Base-by-base conservation (phyloP, 176 grass and related monocot genomes). In the Dactylis glomerata region DNA sequence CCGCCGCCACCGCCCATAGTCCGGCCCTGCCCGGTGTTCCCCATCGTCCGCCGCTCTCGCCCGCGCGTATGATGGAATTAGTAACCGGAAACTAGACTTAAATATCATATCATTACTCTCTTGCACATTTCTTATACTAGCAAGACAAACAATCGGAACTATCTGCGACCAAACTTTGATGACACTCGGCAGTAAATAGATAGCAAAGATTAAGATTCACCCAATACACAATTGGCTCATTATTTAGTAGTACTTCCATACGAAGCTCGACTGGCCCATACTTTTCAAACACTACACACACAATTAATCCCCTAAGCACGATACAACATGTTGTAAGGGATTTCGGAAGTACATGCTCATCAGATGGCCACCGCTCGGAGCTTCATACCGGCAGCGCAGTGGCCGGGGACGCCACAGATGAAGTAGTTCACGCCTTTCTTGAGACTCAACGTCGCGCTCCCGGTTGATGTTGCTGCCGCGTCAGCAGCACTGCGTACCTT, bases 321-420 rank as follows among this genome's bases (percentile, higher is more conserved):
- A 2, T 13, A 34, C 31, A 34, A 37, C 15, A 22, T 19, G 31
- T 67, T 67, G 33, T 67, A 22, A 31, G 64, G 64, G 51, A 24
- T n/a, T 56, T 56, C 36, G 40, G 8, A 68, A 40, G 20, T 36
- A 5, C 64, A 28, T 52, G 46, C 32, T n/a, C 10, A 19, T 92
- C 88, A 95, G 55, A 91, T 88, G 70, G 90, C 88, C 3, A 92
- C 46, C 10, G 91, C 88, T 37, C 87, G 83, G 66, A 95, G 80
- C 71, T 91, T 95, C 93, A 95, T 95, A 23, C 93, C 90, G 22
- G 93, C 90, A 3, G 61, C 73, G 55, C 93, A 92, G 80, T 95
- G 93, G 22, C 88, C 86, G 6, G 93, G 85, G 24, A 95, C 75
- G 64, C 90, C 89, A 68, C 93, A 95, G 44, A 95, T 90, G 87